Evolutionary conservation across 2,329 filamentous ascomycete species (phyloP).

Genomic region (Myriosclerotinia duriaeana): DNA sequence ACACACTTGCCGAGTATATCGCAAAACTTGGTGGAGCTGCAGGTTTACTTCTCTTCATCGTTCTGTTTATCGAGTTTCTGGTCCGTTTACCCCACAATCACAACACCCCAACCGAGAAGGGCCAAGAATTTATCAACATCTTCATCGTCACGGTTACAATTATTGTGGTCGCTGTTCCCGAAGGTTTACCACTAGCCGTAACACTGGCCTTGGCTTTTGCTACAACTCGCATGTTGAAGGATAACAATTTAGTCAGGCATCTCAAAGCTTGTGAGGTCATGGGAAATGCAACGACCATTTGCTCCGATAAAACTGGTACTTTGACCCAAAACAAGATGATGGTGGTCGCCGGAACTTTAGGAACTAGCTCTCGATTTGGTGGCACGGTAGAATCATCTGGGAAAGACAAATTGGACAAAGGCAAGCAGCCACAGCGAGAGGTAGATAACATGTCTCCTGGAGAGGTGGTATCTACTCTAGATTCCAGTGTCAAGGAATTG

Average conservation of each 20-base stretch:
- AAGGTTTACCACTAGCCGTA: constrained; percentile 65
- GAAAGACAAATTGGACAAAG: constrained; percentile 29
- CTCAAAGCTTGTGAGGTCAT: constrained; percentile 69
- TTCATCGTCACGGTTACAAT: constrained; percentile 66
- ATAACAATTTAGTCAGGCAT: constrained; percentile 69
- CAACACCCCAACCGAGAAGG: constrained; percentile 54
- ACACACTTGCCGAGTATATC: constrained; percentile 75
- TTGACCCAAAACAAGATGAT: constrained; percentile 75
- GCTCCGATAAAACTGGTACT: constrained; percentile 77
- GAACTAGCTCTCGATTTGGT: constrained; percentile 56
- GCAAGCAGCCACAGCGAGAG: constrained; percentile 32
- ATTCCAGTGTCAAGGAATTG: constrained; percentile 41
- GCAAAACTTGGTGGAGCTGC: constrained; percentile 72
- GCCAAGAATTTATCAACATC: constrained; percentile 60
- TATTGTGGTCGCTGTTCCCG: constrained; percentile 67
- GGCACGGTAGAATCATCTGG: constrained; percentile 38
- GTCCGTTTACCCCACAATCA: constrained; percentile 56
- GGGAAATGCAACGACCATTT: constrained; percentile 72
- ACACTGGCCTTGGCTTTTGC: constrained; percentile 68
- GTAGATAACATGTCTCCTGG: constrained; percentile 36
- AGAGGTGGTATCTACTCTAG: constrained; percentile 38
- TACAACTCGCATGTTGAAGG: constrained; percentile 65
- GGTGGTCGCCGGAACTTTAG: constrained; percentile 70
- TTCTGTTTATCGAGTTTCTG: constrained; percentile 76
- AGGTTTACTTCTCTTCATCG: constrained; percentile 73